Conservation (phyloP, 164 flowering plant species). For the Aristolochia fimbriata region DNA sequence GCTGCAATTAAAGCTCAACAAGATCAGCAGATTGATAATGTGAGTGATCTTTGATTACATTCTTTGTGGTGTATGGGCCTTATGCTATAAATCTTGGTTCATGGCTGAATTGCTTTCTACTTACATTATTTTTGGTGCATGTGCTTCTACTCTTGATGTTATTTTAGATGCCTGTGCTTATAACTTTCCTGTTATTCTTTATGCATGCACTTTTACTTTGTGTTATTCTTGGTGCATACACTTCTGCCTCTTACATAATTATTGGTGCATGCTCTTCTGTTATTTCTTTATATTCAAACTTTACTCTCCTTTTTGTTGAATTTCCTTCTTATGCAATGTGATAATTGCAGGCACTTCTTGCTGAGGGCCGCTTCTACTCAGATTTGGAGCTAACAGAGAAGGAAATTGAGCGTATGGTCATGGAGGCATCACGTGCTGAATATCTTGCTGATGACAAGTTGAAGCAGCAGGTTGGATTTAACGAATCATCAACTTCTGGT, state of each 20-base stretch:
- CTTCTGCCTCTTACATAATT: too few species aligned
- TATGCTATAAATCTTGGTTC: not conserved
- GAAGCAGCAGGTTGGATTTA: conserved; percentile 41
- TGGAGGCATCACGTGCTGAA: conserved; percentile 95
- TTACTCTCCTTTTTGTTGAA: not conserved
- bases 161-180: too few species aligned
- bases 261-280: too few species aligned
- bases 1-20: conserved; percentile 98
- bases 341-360: conserved; percentile 72
- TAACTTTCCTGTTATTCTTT: too few species aligned
- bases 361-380: conserved; percentile 92
- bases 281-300: too few species aligned
- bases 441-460: conserved; percentile 58
- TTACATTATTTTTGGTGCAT: too few species aligned
- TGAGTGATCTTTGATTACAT: conserved; percentile 17
- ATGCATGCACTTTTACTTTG: too few species aligned
- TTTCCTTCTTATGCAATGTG: too few species aligned
- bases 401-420: conserved; percentile 95
- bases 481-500: conserved; percentile 72
- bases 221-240: too few species aligned
- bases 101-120: not conserved
- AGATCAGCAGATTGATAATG: conserved; percentile 96
- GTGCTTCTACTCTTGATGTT: too few species aligned
- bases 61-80: not conserved
- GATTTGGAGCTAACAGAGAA: conserved; percentile 99